phyloP scores from a whole-genome alignment of 208 protist species.

The Novymonas esmeraldas region DNA sequence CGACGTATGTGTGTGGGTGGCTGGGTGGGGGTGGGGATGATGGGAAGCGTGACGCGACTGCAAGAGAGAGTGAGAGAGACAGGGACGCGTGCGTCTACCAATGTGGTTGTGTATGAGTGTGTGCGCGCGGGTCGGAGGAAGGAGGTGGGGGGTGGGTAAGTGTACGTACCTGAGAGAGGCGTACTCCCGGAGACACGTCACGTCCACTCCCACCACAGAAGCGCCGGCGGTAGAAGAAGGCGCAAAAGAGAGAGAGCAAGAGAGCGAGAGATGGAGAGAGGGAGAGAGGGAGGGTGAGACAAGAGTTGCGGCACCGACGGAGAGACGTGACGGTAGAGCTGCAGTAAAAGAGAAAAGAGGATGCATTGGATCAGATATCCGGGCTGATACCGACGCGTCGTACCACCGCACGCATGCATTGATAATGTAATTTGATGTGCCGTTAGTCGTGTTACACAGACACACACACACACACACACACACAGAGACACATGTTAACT shows the following conservation, averaged over 20 bases:
- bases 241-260: slow-evolving; percentile 6
- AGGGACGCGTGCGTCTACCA: not conserved
- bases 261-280: not conserved
- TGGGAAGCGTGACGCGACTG: slow-evolving; percentile 10
- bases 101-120: not conserved
- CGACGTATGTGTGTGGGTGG: not conserved
- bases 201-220: not conserved
- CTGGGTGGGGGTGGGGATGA: not conserved
- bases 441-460: too few species aligned
- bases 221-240: not conserved
- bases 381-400: too few species aligned
- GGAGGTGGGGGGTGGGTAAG: too few species aligned
- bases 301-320: too few species aligned
- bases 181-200: not conserved
- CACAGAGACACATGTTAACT: not conserved
- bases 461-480: too few species aligned
- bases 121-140: not conserved
- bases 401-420: too few species aligned
- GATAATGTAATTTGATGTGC: too few species aligned
- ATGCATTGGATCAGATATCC: too few species aligned
- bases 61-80: slow-evolving; percentile 1
- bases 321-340: too few species aligned
- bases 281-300: not conserved
- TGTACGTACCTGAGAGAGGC: not conserved
- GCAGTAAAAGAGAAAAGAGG: too few species aligned